Evolutionary conservation across 371 early-diverging fungal genomes (phyloP), one percentile per base, ranked within the genome.

Genomic region (Zychaea mexicana): DNA sequence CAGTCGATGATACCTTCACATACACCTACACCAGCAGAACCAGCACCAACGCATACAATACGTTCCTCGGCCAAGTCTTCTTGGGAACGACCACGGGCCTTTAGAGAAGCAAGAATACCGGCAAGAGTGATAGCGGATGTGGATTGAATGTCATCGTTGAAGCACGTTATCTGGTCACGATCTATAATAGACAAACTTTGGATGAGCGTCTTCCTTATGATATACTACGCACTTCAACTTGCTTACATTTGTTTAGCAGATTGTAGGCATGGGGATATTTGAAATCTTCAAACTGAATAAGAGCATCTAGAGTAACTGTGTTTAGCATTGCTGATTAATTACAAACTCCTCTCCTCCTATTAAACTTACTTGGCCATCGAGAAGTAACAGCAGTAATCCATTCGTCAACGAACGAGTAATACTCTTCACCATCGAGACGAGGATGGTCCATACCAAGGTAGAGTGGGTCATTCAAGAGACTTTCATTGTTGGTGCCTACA

Each of bases 101-200:
- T 87, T 17, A 89, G 62, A 2, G 87, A 77, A 24, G 85, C 83
- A 19, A 88, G 72, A 42, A 88, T 81, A 74, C 87, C 85, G 21
- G 88, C 88, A 56, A 88, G 66, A 22, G 85, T 82, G 45, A 88
- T 85, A 38, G 87, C 82, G 15, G 86, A 85, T 1, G 88, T 88
- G 4, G 82, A 82, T 64, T 89, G 89, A 32, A 89, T 89, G 61
- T 89, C 89, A 65, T 89, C 89, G 64, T 89, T 89, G 71, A 89
- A 89, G 52, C 85, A 85, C 55, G 84, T 84, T 49, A 85, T 61
- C 53, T 78, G 67, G 45, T 89, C 67, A 39, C 79, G 85, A 68
- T 89, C 81, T 80, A 38, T 45, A 24, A 39, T 9, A 38, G 1
- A 22, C 9, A n/a, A n/a, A n/a, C n/a, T n/a, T n/a, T n/a, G n/a